Conservation (phyloP, 345 rosid species). For the Syzygium jambos region DNA sequence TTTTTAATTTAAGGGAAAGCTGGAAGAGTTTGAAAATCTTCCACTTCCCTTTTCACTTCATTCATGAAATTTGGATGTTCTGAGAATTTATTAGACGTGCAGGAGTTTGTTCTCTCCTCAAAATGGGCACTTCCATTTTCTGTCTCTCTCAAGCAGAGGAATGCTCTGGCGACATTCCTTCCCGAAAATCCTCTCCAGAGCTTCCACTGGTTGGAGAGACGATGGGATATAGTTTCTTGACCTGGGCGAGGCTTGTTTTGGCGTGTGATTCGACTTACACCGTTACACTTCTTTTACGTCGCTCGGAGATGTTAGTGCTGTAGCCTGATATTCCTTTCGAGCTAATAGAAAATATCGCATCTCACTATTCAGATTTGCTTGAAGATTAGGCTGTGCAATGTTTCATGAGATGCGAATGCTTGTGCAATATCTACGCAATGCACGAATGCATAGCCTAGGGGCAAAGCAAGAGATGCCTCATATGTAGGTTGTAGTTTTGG, state of each 20-base stretch:
- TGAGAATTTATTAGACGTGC: neutral
- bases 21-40: neutral
- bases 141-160: neutral
- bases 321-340: neutral
- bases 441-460: neutral
- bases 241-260: neutral
- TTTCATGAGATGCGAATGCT: neutral
- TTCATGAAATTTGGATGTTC: neutral
- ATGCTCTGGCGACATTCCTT: neutral
- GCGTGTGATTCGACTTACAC: neutral
- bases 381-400: neutral
- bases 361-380: neutral
- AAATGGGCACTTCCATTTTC: neutral
- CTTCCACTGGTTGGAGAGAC: neutral
- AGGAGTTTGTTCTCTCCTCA: neutral
- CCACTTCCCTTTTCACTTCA: neutral
- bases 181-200: neutral
- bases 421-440: neutral
- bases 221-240: neutral
- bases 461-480: neutral
- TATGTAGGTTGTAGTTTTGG: neutral
- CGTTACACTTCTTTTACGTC: neutral
- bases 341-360: neutral
- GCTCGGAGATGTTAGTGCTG: neutral
- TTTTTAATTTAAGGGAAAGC: neutral